These are phyloP conservation scores for Parvularia atlantis DNA, from an alignment of 78 protist species.

Conservation along the genomic window DNA sequence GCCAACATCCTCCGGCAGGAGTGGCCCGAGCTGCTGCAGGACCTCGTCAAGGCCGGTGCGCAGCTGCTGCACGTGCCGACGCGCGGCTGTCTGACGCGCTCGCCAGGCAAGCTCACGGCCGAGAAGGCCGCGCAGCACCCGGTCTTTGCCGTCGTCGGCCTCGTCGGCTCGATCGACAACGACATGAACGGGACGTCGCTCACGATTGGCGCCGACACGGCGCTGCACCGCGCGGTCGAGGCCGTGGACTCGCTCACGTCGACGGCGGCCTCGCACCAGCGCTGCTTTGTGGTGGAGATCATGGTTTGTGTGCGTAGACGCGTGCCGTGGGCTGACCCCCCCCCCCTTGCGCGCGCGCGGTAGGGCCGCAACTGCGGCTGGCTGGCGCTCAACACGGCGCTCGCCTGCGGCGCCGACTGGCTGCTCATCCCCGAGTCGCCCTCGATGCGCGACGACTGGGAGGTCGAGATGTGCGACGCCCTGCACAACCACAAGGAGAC, in stretches of 20 bases:
- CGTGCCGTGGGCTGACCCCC: neutral
- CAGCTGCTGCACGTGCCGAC: neutral
- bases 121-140: too few species aligned
- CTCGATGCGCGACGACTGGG: constrained; percentile 48
- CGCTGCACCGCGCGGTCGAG: constrained; percentile 45
- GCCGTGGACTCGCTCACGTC: constrained; percentile 47
- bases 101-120: too few species aligned
- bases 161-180: constrained; percentile 74
- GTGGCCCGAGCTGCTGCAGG: constrained; percentile 36
- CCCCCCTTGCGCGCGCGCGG: neutral
- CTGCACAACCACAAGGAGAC: neutral
- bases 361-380: constrained; percentile 40
- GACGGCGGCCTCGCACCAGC: constrained; percentile 59
- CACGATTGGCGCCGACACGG: constrained; percentile 65
- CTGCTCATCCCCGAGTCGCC: constrained; percentile 59
- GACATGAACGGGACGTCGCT: constrained; percentile 34
- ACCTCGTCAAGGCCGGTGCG: constrained; percentile 19
- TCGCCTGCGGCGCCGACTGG: constrained; percentile 65
- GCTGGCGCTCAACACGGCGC: constrained; percentile 52
- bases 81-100: neutral
- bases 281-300: constrained; percentile 63
- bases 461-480: constrained; percentile 25
- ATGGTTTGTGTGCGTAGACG: constrained; percentile 19
- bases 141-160: constrained; percentile 52
- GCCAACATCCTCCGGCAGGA: constrained; percentile 47